phyloP scores from a whole-genome alignment of 2,329 filamentous ascomycete species.

The Cladosporium sp. region DNA sequence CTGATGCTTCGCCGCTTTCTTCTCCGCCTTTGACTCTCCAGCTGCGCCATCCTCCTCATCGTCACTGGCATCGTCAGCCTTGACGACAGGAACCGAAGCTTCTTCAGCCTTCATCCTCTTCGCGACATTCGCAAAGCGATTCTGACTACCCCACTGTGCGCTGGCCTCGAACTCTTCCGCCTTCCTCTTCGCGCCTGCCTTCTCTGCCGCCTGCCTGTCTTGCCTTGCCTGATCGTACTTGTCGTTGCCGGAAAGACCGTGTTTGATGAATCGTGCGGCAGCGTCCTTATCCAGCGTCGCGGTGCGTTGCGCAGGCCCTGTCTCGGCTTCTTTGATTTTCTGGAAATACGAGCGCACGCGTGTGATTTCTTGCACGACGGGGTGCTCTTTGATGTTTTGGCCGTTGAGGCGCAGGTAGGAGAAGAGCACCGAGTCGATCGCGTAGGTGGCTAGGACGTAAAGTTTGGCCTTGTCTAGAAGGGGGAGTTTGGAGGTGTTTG shows the following conservation, averaged over 20 bases:
- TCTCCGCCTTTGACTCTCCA: slow-evolving; percentile 13
- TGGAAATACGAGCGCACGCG: slow-evolving; percentile 87
- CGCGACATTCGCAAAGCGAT: slow-evolving; percentile 29
- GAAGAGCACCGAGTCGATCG: slow-evolving; percentile 87
- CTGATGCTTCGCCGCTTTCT: slow-evolving; percentile 18
- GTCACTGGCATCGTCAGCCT: slow-evolving; percentile 12
- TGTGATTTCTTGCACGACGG: slow-evolving; percentile 79
- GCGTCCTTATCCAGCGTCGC: slow-evolving; percentile 69
- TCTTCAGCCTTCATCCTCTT: slow-evolving; percentile 32
- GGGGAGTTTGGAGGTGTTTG: slow-evolving; percentile 72
- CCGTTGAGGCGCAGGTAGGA: slow-evolving; percentile 76
- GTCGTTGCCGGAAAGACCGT: slow-evolving; percentile 61
- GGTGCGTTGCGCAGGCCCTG: slow-evolving; percentile 37
- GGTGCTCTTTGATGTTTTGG: slow-evolving; percentile 75
- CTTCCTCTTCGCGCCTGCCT: slow-evolving; percentile 33
- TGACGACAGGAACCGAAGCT: slow-evolving; percentile 14
- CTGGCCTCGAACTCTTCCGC: slow-evolving; percentile 28
- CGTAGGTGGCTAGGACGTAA: slow-evolving; percentile 81
- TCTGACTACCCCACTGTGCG: slow-evolving; percentile 26
- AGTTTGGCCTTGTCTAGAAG: slow-evolving; percentile 95
- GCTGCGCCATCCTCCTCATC: slow-evolving; percentile 1
- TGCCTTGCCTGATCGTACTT: slow-evolving; percentile 33
- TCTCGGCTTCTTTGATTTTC: slow-evolving; percentile 80
- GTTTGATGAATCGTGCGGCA: slow-evolving; percentile 75
- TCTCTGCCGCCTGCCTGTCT: slow-evolving; percentile 35